A percentile compares a stretch with the other conserved stretches of the same genome.
Conservation (phyloP, 2,329 filamentous ascomycete genomes). For the Cadophora sp. region DNA sequence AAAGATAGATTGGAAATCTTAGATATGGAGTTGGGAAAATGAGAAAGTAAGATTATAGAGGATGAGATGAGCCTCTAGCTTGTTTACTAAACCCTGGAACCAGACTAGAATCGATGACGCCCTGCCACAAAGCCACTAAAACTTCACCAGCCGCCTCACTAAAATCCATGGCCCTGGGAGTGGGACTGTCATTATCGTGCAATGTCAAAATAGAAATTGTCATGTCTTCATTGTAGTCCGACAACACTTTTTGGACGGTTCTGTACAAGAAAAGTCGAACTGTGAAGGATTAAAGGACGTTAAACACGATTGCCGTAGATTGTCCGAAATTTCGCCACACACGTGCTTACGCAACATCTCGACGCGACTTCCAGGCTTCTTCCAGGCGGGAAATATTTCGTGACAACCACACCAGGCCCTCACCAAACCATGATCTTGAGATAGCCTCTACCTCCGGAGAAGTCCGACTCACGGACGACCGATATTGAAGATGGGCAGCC, state of each 20-base stretch:
- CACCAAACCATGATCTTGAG: slow-evolving; percentile 13
- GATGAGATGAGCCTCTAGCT: slow-evolving; percentile 6
- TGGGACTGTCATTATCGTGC: neutral
- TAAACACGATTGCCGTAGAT: neutral
- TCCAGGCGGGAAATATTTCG: slow-evolving; percentile 1
- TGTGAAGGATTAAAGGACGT: neutral
- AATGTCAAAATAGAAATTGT: neutral
- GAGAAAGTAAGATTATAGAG: neutral
- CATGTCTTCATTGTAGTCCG: neutral
- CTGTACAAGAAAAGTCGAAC: neutral
- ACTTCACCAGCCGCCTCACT: neutral
- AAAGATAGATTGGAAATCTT: neutral
- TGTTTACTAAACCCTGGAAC: slow-evolving; percentile 4
- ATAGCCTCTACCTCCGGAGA: neutral
- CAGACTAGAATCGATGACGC: slow-evolving; percentile 19
- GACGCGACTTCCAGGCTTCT: slow-evolving; percentile 1
- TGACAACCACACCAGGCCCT: neutral
- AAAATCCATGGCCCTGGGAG: neutral
- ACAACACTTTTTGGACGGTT: neutral
- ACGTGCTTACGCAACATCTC: slow-evolving; percentile 6
- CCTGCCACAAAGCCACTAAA: slow-evolving; percentile 18
- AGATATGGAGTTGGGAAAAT: neutral
- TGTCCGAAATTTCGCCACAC: neutral
- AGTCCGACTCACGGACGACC: slow-evolving; percentile 6
- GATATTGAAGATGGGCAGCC: slow-evolving; percentile 60